Evolutionary conservation across 441 rosid genomes (phyloP).

Genomic region (Aleurites moluccanus): DNA sequence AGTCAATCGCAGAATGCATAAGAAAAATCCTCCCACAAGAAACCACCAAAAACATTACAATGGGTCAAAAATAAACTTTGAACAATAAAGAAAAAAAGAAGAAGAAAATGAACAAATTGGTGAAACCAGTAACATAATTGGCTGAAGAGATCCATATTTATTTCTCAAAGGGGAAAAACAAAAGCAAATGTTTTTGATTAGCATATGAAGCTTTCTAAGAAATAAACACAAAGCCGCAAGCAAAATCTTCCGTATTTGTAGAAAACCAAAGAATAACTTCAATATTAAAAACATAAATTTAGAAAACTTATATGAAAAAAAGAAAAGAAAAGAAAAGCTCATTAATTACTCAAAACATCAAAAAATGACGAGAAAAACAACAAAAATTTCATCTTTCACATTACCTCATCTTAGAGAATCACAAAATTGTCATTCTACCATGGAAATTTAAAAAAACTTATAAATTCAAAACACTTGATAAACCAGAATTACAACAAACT

Average conservation of each 20-base stretch:
- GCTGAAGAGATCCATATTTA: background rate
- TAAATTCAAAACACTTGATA: background rate
- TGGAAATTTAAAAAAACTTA: constrained; percentile 10
- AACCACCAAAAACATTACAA: constrained; percentile 2
- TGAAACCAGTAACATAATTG: constrained; percentile 2
- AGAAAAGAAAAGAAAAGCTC: background rate
- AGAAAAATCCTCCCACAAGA: constrained; percentile 10
- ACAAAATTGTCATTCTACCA: background rate
- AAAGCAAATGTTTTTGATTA: background rate
- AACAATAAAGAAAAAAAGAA: background rate
- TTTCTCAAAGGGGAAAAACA: constrained; percentile 9
- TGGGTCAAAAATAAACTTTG: background rate
- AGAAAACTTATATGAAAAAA: background rate
- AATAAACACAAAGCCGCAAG: constrained; percentile 8
- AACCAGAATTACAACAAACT: background rate
- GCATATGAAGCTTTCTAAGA: constrained; percentile 17
- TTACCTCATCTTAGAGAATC: background rate
- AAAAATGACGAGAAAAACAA: background rate
- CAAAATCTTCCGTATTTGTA: background rate
- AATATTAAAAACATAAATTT: background rate
- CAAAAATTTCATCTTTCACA: background rate
- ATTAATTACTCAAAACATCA: background rate
- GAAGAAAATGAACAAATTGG: background rate
- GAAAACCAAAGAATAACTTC: background rate
- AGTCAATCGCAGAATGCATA: constrained; percentile 20